Evolutionary conservation across 1,284 basidiomycete species (phyloP), one percentile per base, ranked within the genome.

Genomic region (Ceratobasidium sp.): DNA sequence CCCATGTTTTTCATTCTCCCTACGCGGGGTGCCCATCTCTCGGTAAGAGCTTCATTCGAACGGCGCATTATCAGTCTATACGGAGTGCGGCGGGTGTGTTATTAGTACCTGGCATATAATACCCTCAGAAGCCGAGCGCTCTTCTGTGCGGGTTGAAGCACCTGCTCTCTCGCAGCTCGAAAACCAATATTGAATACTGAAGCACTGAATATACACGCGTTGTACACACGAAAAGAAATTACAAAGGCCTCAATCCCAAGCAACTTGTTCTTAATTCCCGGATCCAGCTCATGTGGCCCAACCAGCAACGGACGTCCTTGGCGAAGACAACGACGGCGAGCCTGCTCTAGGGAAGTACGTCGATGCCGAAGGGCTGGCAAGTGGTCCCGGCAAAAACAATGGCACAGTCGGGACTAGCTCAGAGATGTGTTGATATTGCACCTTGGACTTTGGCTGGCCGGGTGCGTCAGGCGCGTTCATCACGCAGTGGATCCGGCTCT

Each of bases 351-450:
- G 86, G 81, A 90, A 90, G 78, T 89, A 90, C 14, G 86, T 86
- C 39, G 85, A 85, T 49, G 87, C 86, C 5, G 88, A 84, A 2
- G 90, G 90, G 1, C 90, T 90, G 3, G 88, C 85, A 61, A 92
- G 80, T 16, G 89, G 86, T 13, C 84, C 88, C 14, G 89, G 88
- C 1, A 88, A 84, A 79, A 86, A 89, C 14, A 93, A 82, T 6
- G 90, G 91, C 58, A 92, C 88, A 0, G 92, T 93, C 0, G 92
- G 92, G 39, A 92, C 88, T 41, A 93, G 84, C 81, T 93, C 92
- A 77, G 92, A 92, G n/a, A 93, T 89, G 77, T 92, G 90, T 77
- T 93, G 92, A 4, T 87, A 85, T 29, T 88, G 83, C 11, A 87
- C 85, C 65, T 85, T 85, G 74, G 74, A 63, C 49, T 76, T 76